These are phyloP conservation scores for Colletotrichum spinosum DNA, from an alignment of 2,329 filamentous ascomycete genomes.

Conservation along the genomic window DNA sequence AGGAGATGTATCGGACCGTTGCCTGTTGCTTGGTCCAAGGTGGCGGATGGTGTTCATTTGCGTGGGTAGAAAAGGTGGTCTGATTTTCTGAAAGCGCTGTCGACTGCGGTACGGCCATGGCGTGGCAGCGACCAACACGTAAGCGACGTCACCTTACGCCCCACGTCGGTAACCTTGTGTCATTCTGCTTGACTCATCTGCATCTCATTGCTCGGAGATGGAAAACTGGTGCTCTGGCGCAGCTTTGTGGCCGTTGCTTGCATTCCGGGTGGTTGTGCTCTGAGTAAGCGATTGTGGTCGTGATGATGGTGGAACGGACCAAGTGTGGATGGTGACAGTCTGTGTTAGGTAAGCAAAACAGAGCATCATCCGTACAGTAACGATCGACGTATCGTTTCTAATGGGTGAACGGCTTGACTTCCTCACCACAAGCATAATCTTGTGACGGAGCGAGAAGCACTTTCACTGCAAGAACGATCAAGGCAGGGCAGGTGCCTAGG, in stretches of 20 bases:
- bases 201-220: constrained; percentile 5
- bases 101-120: not conserved
- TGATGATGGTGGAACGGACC: not conserved
- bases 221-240: not conserved
- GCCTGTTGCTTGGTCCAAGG: too few species aligned
- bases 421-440: too few species aligned
- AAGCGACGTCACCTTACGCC: constrained; percentile 29
- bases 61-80: constrained; percentile 31
- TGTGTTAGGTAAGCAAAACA: not conserved
- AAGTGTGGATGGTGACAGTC: not conserved
- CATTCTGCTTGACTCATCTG: not conserved
- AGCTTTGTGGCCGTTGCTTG: constrained; percentile 11
- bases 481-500: too few species aligned
- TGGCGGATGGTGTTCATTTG: not conserved
- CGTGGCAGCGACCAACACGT: constrained; percentile 20
- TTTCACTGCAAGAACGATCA: not conserved
- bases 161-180: constrained; percentile 13
- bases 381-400: too few species aligned
- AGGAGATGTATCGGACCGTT: constrained; percentile 7
- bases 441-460: not conserved
- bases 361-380: too few species aligned
- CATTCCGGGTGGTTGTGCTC: not conserved
- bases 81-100: constrained; percentile 32
- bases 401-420: too few species aligned
- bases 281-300: constrained; percentile 12